Evolutionary conservation across 768 basidiomycete species (phyloP), one percentile per base, ranked within the genome.

Genomic region (Suillus placidus): DNA sequence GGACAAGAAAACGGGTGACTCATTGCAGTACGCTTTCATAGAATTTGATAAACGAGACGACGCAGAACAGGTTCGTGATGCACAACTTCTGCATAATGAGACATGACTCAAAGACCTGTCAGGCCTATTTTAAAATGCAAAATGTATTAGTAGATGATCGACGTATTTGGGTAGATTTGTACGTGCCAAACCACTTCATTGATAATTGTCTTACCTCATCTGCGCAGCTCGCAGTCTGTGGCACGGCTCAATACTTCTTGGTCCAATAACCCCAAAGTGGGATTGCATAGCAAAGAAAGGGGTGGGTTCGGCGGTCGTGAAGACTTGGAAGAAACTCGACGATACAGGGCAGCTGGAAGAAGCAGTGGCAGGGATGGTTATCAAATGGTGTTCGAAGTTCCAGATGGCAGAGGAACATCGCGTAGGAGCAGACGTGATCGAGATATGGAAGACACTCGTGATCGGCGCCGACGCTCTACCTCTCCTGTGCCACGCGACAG

Each of bases 61-160:
- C 43, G 95, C 97, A 9, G 97, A 99, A 77, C 91, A 95, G 88
- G 94, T 93, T 68, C 66, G 85, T 71, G 7, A 45, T 67, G 61
- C 32, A 62, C 42, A 60, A 20, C n/a, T n/a, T 47, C 8, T 30
- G 37, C 2, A 58, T 16, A 14, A 3, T 38, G 30, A 51, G 16
- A 38, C 61, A 63, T 47, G 43, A 37, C 63, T 71, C 37, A 71
- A 64, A 49, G 45, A 51, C 54, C 30, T 40, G 43, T 60, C 4
- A 95, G 92, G 97, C 94, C 10, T 99, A 99, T 77, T 96, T 99
- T 81, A 99, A 99, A 78, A 99, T 99, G 97, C 97, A 99, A 76
- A 99, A 99, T 71, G 97, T 99, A 0, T 81, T 99, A 13, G 92
- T 99, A 14, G 97, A 99, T 74, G 97, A 99, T 77, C 87, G 95